These are phyloP conservation scores for Botryosphaeria dothidea DNA, from an alignment of 2,329 filamentous ascomycete species.

Conservation along the genomic window DNA sequence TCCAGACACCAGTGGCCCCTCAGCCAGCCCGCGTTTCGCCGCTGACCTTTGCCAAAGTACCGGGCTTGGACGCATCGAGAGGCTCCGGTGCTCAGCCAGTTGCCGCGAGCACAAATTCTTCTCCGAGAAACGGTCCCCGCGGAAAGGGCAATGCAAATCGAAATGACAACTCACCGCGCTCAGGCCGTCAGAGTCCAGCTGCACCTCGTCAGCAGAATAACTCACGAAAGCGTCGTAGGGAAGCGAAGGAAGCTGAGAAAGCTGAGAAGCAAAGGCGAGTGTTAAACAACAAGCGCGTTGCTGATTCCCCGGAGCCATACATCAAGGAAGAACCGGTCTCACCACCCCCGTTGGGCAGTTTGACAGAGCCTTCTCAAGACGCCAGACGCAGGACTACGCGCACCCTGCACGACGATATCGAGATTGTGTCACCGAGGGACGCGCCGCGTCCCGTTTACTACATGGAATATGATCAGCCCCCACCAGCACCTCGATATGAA, in stretches of 20 bases:
- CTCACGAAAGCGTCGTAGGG: conserved; percentile 54
- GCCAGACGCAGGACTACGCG: conserved; percentile 41
- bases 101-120: conserved; percentile 18
- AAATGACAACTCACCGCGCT: conserved; percentile 24
- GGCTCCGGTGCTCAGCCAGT: conserved; percentile 41
- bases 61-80: conserved; percentile 50
- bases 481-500: conserved; percentile 29
- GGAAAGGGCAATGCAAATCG: conserved; percentile 15
- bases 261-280: conserved; percentile 39
- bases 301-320: conserved; percentile 44
- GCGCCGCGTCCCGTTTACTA: conserved; percentile 50
- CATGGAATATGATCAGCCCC: conserved; percentile 35
- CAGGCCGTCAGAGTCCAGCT: conserved; percentile 48
- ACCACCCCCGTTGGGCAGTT: conserved; percentile 55
- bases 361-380: conserved; percentile 37
- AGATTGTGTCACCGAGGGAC: conserved; percentile 41
- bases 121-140: conserved; percentile 19
- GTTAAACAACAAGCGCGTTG: conserved; percentile 23
- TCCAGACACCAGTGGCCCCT: conserved; percentile 71
- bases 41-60: conserved; percentile 54
- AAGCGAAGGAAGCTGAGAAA: conserved; percentile 39
- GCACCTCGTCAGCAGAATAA: conserved; percentile 44
- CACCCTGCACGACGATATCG: conserved; percentile 37
- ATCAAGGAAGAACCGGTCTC: conserved; percentile 66
- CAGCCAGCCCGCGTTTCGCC: conserved; percentile 71